Base-by-base conservation (phyloP, 192 early-diverging fungal species). In the Coemansia sp. region DNA sequence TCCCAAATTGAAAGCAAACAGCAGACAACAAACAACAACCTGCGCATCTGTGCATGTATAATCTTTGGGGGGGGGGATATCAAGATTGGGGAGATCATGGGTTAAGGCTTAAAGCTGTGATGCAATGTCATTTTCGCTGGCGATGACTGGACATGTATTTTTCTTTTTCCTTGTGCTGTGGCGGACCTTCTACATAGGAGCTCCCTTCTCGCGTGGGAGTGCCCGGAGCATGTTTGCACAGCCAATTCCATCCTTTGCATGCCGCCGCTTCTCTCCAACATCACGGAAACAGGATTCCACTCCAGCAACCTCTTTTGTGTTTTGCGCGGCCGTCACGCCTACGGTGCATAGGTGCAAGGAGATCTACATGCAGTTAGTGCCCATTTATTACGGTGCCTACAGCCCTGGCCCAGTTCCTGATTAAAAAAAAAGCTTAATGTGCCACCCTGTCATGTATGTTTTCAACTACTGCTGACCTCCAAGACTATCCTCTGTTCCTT, bases 401-500 rank as follows among this genome's bases (percentile, higher is more conserved):
- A 26, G 10, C 16, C 51, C 49, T 42, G 23, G 55, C 4, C n/a
- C 40, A 28, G 64, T 52, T 49, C 48, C 45, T 52, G 61, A 51
- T 58, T 66, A 34, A 66, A 58, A 64, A 64, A 58, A 64, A 66
- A 57, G 64, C 56, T 66, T 66, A 65, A 43, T 58, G 53, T 34
- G 15, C 53, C 39, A 49, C 21, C 63, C 40, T 26, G n/a, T 33
- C 46, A 7, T 26, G 43, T 25, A 18, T 25, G 40, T 61, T 29
- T 46, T 45, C n/a, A 37, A 61, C 45, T 23, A 20, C 15, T 43
- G 48, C 34, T 62, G 43, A 29, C 31, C 34, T 57, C 29, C 29
- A 13, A 45, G 61, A 46, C 34, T 63, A 63, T 26, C 35, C n/a
- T 23, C 42, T 33, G 26, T 53, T 40, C 37, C 16, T 56, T 31